Evolutionary conservation across 768 basidiomycete species (phyloP).

Genomic region (Cystobasidium tubakii): DNA sequence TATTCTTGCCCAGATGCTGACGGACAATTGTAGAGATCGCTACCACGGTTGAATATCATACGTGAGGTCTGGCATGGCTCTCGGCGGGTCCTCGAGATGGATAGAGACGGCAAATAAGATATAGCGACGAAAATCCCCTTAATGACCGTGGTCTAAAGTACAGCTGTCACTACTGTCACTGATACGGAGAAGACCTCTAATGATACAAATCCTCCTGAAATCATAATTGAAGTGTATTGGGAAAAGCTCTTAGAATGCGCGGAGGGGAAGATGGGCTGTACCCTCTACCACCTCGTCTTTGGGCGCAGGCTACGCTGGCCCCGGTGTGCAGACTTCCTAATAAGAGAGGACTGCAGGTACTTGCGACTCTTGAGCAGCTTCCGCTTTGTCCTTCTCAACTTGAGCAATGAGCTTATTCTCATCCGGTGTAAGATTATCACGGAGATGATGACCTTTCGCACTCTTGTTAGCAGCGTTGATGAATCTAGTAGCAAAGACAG

Average conservation of each 20-base stretch:
- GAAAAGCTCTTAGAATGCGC: no score
- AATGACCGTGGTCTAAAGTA: not conserved
- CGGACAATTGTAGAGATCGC: not conserved
- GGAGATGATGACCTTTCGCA: conserved; percentile 21
- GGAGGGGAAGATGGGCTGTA: no score
- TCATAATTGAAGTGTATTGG: not conserved
- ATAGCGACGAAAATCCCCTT: no score
- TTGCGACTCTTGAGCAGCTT: conserved; percentile 33
- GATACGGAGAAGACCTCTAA: not conserved
- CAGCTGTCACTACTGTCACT: not conserved
- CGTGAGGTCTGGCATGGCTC: not conserved
- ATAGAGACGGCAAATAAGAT: not conserved
- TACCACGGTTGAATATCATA: not conserved
- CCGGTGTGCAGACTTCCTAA: not conserved
- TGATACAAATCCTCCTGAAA: not conserved
- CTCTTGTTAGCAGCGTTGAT: conserved; percentile 29
- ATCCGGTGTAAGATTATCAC: conserved; percentile 31
- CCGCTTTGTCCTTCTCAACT: conserved; percentile 39
- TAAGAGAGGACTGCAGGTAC: conserved; percentile 14
- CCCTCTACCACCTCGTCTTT: no score
- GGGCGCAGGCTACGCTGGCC: no score
- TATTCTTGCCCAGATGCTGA: not conserved
- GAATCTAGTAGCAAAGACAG: conserved; percentile 33
- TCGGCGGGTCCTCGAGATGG: not conserved
- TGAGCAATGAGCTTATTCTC: conserved; percentile 21